These are phyloP conservation scores for Camellia oleifera DNA, from an alignment of 179 eudicot species.

Conservation along the genomic window DNA sequence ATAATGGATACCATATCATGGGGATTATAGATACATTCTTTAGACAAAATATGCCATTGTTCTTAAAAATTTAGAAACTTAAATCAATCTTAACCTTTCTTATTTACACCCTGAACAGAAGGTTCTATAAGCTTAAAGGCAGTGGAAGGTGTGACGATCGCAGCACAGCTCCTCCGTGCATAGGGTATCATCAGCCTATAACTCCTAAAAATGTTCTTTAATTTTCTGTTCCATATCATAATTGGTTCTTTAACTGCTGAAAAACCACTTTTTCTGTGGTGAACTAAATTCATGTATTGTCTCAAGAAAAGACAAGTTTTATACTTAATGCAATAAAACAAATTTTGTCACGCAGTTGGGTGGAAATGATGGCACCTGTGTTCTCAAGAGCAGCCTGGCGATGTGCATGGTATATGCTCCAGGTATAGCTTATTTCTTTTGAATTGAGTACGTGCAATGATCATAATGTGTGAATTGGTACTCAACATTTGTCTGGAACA, in stretches of 20 bases:
- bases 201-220: not conserved
- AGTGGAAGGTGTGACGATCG: conserved; percentile 46
- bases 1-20: not conserved
- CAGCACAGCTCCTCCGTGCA: conserved; percentile 57
- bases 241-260: conserved; percentile 12
- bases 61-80: not conserved
- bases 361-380: conserved; percentile 99
- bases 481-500: not conserved
- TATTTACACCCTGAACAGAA: conserved; percentile 30
- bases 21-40: not conserved
- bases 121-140: conserved; percentile 47
- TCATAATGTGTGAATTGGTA: not conserved
- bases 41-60: not conserved
- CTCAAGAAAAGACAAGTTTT: not conserved
- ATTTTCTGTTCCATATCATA: not conserved
- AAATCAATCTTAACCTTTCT: not conserved
- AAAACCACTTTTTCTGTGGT: not conserved
- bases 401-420: conserved; percentile 93
- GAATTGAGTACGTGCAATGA: not conserved
- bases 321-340: not conserved
- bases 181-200: conserved; percentile 26
- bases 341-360: conserved; percentile 62
- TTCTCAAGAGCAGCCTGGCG: conserved; percentile 94
- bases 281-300: not conserved
- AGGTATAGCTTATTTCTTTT: conserved; percentile 40